Evolutionary conservation across 805 yeast genomes (phyloP).

Genomic region (Sugiyamaella valdiviana): DNA sequence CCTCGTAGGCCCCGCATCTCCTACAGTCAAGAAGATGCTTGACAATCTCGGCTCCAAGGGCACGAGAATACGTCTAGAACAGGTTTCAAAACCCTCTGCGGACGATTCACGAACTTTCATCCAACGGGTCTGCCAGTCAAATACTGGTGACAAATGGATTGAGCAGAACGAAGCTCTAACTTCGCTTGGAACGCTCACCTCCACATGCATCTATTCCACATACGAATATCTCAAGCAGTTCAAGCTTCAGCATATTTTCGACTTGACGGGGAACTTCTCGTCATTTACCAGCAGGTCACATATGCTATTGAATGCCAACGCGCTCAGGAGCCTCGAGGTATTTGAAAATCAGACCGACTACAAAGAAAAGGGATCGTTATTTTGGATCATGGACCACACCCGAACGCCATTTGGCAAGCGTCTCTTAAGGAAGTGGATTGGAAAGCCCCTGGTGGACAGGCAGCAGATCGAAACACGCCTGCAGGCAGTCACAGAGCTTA

Average conservation of each 20-base stretch:
- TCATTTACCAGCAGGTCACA: slow-evolving; percentile 44
- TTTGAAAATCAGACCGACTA: slow-evolving; percentile 58
- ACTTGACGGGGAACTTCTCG: slow-evolving; percentile 43
- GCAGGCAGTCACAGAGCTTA: slow-evolving; percentile 44
- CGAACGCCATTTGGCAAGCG: slow-evolving; percentile 71
- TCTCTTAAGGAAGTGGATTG: slow-evolving; percentile 63
- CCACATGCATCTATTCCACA: background rate
- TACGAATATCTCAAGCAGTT: slow-evolving; percentile 57
- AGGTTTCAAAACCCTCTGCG: slow-evolving; percentile 3
- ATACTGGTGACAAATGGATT: background rate
- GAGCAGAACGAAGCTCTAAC: background rate
- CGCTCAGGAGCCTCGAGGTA: slow-evolving; percentile 68
- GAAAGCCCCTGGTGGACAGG: slow-evolving; percentile 57
- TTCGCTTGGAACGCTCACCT: background rate
- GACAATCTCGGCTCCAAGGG: slow-evolving; percentile 8
- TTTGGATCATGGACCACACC: slow-evolving; percentile 80
- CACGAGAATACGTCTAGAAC: slow-evolving; percentile 3
- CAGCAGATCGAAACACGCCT: slow-evolving; percentile 53
- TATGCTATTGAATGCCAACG: slow-evolving; percentile 56
- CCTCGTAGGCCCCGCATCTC: slow-evolving; percentile 37
- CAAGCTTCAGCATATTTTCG: slow-evolving; percentile 50
- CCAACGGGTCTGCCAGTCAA: background rate
- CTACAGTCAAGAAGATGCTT: slow-evolving; percentile 29
- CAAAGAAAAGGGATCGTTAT: slow-evolving; percentile 57
- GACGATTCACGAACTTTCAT: background rate